Evolutionary conservation across 2,329 filamentous ascomycete species (phyloP).

Genomic region (Fusarium kyushuense): DNA sequence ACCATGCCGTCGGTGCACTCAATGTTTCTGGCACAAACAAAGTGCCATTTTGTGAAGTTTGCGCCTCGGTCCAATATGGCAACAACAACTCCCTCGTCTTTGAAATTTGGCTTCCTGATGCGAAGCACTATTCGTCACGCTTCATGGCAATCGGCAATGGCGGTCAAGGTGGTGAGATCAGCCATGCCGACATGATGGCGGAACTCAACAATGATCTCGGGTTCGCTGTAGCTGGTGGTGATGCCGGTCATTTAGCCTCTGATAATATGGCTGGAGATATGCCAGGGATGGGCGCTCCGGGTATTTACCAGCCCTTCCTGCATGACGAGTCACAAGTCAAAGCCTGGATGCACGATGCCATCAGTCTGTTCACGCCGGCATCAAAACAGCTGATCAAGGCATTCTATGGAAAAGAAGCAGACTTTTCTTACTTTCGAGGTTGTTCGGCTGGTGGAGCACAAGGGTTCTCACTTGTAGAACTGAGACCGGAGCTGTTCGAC

Average conservation of each 20-base stretch:
- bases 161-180: neutral
- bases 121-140: neutral
- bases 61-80: neutral
- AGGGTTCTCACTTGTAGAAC: neutral
- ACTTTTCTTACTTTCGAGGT: neutral
- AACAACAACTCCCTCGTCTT: neutral
- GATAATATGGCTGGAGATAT: neutral
- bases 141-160: neutral
- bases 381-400: neutral
- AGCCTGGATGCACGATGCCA: neutral
- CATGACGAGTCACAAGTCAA: neutral
- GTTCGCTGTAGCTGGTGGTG: neutral
- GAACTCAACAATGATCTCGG: neutral
- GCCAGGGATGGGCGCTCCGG: neutral
- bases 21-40: neutral
- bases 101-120: neutral
- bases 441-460: neutral
- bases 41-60: neutral
- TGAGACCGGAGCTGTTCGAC: neutral
- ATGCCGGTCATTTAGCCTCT: conserved; percentile 4
- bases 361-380: neutral
- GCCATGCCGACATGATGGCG: neutral
- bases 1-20: neutral
- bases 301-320: conserved; percentile 1
- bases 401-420: neutral